Base-by-base conservation (phyloP, 306 rosid species). In the Trifolium pratense region DNA sequence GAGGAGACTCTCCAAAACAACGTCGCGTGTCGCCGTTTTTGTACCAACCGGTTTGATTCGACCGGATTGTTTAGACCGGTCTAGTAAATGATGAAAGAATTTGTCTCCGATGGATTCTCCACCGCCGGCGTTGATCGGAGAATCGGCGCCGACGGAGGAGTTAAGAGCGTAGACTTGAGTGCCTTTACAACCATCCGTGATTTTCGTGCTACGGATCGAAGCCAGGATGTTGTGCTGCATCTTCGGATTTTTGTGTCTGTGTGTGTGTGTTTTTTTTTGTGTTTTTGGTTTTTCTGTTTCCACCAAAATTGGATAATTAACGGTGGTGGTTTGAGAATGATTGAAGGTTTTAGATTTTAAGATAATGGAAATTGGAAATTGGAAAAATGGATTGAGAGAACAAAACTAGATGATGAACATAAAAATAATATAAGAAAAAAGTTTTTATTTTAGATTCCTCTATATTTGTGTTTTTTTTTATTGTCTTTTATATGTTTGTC, bases 131-230 rank as follows among this genome's bases (percentile, higher is more conserved):
- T 16, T 49, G n/a, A 39, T 37, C 40, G 73, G 73, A 48, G 57
- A 17, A 45, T 51, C 57, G 25, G 60, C 60, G 62, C 4, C 25
- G 32, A 31, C 42, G 76, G 87, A 64, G 26, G 90, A 85, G 57
- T 81, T 92, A 40, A 86, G 55, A n/a, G 96, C 88, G 62, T 85
- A 88, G 29, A 89, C 80, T 67, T 88, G 97, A 23, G 88, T 88
- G 5, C 85, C 87, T 57, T 86, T 92, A 75, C 97, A 89, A 57
- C 93, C 96, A 11, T 89, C 96, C 73, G 88, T 85, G 80, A 92
- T 83, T 78, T 89, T 89, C 85, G 88, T 57, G 67, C 89, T 89
- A 11, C 96, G 96, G 84, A 89, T 89, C 80, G 91, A 83, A 8
- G 83, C 45, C 60, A 88, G 79, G 80, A 89, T 74, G 78, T 86